A percentile compares a stretch with the other conserved stretches of the same genome.
Evolutionary conservation across 345 rosid genomes (phyloP).

Genomic region (Aethionema arabicum): DNA sequence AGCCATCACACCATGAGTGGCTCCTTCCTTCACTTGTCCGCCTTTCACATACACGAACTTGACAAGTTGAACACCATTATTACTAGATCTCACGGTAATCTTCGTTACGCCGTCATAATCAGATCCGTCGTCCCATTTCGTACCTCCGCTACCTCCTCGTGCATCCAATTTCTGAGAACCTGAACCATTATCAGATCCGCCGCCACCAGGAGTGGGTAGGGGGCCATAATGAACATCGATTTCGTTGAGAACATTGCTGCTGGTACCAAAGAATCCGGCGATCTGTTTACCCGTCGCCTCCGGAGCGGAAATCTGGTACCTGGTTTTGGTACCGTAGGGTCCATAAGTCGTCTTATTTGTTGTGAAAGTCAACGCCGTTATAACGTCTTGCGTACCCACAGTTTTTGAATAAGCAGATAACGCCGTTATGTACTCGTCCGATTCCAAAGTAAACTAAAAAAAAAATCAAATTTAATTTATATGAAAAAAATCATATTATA

Average conservation of each 20-base stretch:
- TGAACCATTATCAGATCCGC: neutral
- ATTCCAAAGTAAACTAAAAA: conserved; percentile 28
- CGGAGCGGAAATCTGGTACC: conserved; percentile 32
- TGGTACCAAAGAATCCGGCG: conserved; percentile 32
- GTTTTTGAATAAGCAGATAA: conserved; percentile 27
- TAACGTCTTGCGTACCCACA: conserved; percentile 19
- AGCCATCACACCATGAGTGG: conserved; percentile 6
- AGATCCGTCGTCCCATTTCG: conserved; percentile 34
- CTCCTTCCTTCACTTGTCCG: conserved; percentile 15
- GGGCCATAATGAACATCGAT: conserved; percentile 37
- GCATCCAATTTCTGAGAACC: conserved; percentile 17
- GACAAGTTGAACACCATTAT: conserved; percentile 4
- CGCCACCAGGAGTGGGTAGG: neutral
- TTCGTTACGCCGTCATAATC: conserved; percentile 30
- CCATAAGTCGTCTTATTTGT: conserved; percentile 34
- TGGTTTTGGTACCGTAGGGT: conserved; percentile 33
- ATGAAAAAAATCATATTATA: too few species aligned
- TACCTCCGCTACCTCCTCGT: conserved; percentile 32
- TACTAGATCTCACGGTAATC: conserved; percentile 14
- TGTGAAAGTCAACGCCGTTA: conserved; percentile 29
- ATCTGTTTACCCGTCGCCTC: conserved; percentile 30
- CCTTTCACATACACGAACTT: conserved; percentile 29
- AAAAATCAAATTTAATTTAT: neutral
- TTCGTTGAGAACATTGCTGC: conserved; percentile 31
- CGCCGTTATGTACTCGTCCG: conserved; percentile 37